These are phyloP conservation scores for Trebouxia sp. DNA, from an alignment of 139 green algal genomes.

Conservation along the genomic window DNA sequence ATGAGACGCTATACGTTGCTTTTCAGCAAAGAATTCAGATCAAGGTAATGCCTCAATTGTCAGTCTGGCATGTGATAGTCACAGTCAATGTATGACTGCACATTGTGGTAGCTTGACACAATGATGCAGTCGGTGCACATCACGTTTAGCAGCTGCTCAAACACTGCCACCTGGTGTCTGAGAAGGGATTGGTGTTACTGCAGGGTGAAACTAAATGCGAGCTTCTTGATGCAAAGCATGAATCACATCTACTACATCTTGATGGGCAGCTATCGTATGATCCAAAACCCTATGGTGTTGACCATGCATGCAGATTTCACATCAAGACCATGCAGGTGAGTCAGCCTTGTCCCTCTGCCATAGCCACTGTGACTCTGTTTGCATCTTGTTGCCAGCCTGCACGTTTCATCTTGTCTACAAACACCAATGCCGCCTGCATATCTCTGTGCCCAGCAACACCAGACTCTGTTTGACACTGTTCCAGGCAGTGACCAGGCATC, in stretches of 20 bases:
- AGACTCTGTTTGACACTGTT: background rate
- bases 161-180: too few relatives aligned
- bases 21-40: slow-evolving; percentile 36
- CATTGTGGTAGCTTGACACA: too few relatives aligned
- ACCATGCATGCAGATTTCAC: slow-evolving; percentile 19
- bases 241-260: slow-evolving; percentile 31
- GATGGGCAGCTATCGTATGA: slow-evolving; percentile 37
- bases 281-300: slow-evolving; percentile 24
- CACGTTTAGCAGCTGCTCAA: too few relatives aligned
- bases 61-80: too few relatives aligned
- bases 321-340: slow-evolving; percentile 39
- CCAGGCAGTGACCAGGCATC: background rate
- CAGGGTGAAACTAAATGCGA: slow-evolving; percentile 30
- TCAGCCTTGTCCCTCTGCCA: too few relatives aligned
- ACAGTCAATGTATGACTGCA: too few relatives aligned
- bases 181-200: too few relatives aligned
- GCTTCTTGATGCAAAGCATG: slow-evolving; percentile 38
- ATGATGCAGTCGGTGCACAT: too few relatives aligned
- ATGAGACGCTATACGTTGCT: slow-evolving; percentile 38
- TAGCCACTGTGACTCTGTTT: background rate
- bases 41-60: slow-evolving; percentile 14
- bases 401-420: too few relatives aligned
- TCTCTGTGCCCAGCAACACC: too few relatives aligned
- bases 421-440: background rate
- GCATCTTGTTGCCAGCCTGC: background rate